These are phyloP conservation scores for Albophoma yamanashiensis DNA, from an alignment of 2,329 filamentous ascomycete species.

Conservation along the genomic window DNA sequence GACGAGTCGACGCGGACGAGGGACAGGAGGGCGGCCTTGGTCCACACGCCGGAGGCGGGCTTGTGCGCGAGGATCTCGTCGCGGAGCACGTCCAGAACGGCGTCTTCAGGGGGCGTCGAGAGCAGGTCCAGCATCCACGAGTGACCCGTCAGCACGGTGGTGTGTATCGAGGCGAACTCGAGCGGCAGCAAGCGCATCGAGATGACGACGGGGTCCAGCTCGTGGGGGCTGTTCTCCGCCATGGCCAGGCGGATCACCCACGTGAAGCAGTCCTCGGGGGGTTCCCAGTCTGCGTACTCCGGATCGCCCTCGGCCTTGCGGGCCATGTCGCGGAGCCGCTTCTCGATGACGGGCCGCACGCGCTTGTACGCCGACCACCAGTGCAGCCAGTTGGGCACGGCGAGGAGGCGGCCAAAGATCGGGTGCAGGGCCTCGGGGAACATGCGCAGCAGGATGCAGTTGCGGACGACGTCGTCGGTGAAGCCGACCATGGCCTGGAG, in stretches of 20 bases:
- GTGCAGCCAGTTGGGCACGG: slow-evolving; percentile 34
- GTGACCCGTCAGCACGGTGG: slow-evolving; percentile 40
- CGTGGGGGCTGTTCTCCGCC: slow-evolving; percentile 27
- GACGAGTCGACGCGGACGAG: slow-evolving; percentile 39
- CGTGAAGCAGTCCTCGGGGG: slow-evolving; percentile 45
- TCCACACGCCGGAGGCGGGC: slow-evolving; percentile 28
- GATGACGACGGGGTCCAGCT: slow-evolving; percentile 36
- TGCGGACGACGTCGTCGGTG: slow-evolving; percentile 35
- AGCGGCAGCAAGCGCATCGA: slow-evolving; percentile 42
- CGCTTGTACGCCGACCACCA: slow-evolving; percentile 29
- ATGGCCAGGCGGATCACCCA: slow-evolving; percentile 44
- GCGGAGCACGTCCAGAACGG: slow-evolving; percentile 27
- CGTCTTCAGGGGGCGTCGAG: slow-evolving; percentile 21
- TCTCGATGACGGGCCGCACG: slow-evolving; percentile 35
- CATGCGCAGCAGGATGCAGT: slow-evolving; percentile 32
- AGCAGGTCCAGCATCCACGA: slow-evolving; percentile 36
- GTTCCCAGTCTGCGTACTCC: slow-evolving; percentile 26
- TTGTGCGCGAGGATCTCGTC: slow-evolving; percentile 24
- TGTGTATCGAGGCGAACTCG: slow-evolving; percentile 50
- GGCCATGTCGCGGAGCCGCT: slow-evolving; percentile 35
- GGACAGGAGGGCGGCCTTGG: slow-evolving; percentile 29
- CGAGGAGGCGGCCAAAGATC: slow-evolving; percentile 32
- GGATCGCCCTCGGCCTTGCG: slow-evolving; percentile 28
- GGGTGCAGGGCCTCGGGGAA: slow-evolving; percentile 37
- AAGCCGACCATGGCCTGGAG: slow-evolving; percentile 37